phyloP scores from a whole-genome alignment of 306 rosid genomes.

The Benincasa hispida region DNA sequence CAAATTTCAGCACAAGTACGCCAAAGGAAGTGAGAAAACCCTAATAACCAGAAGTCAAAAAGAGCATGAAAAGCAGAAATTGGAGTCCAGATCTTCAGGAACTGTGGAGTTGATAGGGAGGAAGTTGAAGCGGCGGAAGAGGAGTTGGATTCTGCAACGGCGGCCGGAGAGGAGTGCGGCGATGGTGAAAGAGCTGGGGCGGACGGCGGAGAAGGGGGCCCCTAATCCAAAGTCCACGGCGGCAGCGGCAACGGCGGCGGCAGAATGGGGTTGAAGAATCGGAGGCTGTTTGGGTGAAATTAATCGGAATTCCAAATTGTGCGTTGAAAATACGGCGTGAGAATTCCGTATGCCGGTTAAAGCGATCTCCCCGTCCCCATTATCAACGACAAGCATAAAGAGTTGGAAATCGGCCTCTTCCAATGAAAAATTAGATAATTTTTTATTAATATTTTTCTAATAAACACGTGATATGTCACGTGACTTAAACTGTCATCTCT shows the following conservation, averaged over 20 bases:
- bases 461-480: background rate
- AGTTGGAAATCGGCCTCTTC: background rate
- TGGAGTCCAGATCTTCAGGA: background rate
- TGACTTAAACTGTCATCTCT: background rate
- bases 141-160: background rate
- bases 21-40: background rate
- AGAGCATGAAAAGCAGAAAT: background rate
- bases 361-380: background rate
- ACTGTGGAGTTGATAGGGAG: background rate
- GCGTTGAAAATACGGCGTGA: constrained; percentile 4
- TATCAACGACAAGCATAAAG: background rate
- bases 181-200: background rate
- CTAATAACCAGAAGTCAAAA: background rate
- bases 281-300: background rate
- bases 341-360: background rate
- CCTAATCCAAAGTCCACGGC: background rate
- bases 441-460: background rate
- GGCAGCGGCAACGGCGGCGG: background rate
- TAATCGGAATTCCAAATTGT: background rate
- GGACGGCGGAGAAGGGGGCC: background rate
- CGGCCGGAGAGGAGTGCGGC: background rate
- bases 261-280: background rate
- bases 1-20: background rate
- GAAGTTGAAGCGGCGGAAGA: background rate
- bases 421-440: background rate